Evolutionary conservation across 768 basidiomycete genomes (phyloP), one percentile per base, ranked within the genome.

Genomic region (Bullera alba): DNA sequence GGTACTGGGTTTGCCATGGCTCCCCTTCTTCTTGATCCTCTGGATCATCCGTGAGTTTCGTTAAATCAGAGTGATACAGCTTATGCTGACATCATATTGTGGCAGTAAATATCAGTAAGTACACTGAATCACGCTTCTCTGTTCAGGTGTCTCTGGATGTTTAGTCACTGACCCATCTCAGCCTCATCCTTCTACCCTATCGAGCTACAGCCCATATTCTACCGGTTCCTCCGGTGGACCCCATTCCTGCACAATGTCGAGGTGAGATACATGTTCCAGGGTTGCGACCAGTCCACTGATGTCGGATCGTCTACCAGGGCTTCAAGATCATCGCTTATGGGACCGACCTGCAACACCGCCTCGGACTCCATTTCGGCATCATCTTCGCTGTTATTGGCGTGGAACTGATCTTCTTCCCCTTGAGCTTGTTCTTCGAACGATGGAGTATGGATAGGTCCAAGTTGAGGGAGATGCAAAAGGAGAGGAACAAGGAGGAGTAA

Each of bases 261-360:
- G 19, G 37, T 39, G 37, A 39, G 37, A n/a, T 39, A 21, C 8
- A 34, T 37, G 28, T 39, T 35, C 6, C 15, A 7, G 1, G 19
- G 4, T 3, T n/a, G 17, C 14, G 23, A 29, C 42, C 42, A 4
- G 14, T 10, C 12, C 8, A 26, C 56, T 57, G n/a, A 51, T 45
- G 44, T 55, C 10, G 14, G 49, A 53, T 37, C 46, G 17, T 50
- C 42, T 30, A 19, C 16, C 30, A 57, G 56, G 71, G 48, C 0
- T 67, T 59, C 52, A 71, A 71, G 51, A 63, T 71, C 63, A 72
- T 72, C 44, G 53, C 64, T 6, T 71, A 61, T 51, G 70, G 60
- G 14, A 63, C 63, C 0, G 38, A 64, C 22, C 50, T 51, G 16
- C 53, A 55, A 14, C 53, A 61, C 30, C 53, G 57, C 8, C 51